Conservation (phyloP, 495 filamentous ascomycete genomes). For the Hypoxylon crocopeplum region DNA sequence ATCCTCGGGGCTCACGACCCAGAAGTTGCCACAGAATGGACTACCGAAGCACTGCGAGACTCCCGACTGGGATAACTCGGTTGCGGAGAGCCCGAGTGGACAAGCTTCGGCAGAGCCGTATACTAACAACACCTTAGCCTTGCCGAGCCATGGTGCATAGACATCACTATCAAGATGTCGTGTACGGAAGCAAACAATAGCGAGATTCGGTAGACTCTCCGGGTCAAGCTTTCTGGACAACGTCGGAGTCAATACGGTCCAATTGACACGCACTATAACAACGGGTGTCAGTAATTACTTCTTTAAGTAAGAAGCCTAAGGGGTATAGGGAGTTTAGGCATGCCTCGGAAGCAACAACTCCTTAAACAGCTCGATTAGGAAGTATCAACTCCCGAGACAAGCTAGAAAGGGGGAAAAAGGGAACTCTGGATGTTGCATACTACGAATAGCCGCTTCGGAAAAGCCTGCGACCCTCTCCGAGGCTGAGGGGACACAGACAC, state of each 20-base stretch:
- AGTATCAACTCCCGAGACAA: no score
- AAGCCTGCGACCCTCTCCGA: slow-evolving; percentile 47
- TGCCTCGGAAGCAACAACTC: no score
- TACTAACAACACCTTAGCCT: slow-evolving; percentile 51
- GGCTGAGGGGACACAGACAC: slow-evolving; percentile 57
- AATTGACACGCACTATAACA: slow-evolving; percentile 58
- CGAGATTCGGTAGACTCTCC: slow-evolving; percentile 43
- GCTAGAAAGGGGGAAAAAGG: no score
- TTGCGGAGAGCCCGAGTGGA: slow-evolving; percentile 53
- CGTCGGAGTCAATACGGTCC: slow-evolving; percentile 55
- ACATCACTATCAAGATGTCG: slow-evolving; percentile 52
- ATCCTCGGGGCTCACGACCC: slow-evolving; percentile 58
- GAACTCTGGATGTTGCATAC: no score
- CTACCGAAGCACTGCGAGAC: slow-evolving; percentile 49
- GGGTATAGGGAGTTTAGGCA: no score
- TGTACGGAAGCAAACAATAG: slow-evolving; percentile 54
- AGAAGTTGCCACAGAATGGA: slow-evolving; percentile 52
- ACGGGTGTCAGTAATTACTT: no score
- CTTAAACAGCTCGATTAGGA: no score
- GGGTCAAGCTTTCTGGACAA: slow-evolving; percentile 54
- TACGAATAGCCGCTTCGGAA: slow-evolving; percentile 49
- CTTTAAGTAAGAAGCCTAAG: no score
- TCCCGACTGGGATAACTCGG: slow-evolving; percentile 46
- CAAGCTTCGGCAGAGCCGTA: slow-evolving; percentile 55
- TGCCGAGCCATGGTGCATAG: slow-evolving; percentile 50